Evolutionary conservation across 1,139 yeast species (phyloP).

Genomic region (Kazachstania sp.): DNA sequence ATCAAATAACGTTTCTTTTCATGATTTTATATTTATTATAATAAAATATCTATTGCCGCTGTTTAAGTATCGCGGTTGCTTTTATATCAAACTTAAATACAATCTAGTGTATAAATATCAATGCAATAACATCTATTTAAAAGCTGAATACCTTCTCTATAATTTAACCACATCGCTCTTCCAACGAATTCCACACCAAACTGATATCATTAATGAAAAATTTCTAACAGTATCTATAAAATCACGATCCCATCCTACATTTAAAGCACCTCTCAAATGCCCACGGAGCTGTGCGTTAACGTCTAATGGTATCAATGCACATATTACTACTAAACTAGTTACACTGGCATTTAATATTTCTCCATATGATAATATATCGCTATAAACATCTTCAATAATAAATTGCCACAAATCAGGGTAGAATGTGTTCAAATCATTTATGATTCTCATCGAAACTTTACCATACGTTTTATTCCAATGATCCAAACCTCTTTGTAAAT

Average conservation of each 20-base stretch:
- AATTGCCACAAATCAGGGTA: conserved; percentile 80
- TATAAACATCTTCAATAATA: conserved; percentile 67
- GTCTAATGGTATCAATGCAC: conserved; percentile 80
- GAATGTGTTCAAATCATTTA: conserved; percentile 56
- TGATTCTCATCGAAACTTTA: conserved; percentile 60
- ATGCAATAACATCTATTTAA: neutral
- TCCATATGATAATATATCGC: conserved; percentile 65
- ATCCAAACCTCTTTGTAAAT: conserved; percentile 36
- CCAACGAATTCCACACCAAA: conserved; percentile 70
- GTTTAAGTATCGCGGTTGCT: too few species aligned
- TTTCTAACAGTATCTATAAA: conserved; percentile 52
- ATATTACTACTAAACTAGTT: conserved; percentile 67
- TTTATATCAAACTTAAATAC: too few species aligned
- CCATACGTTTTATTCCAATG: conserved; percentile 72
- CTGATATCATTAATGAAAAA: conserved; percentile 55
- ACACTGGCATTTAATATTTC: conserved; percentile 56
- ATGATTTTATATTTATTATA: too few species aligned
- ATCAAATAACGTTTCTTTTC: too few species aligned
- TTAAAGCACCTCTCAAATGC: conserved; percentile 74
- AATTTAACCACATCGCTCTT: conserved; percentile 30
- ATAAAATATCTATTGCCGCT: too few species aligned
- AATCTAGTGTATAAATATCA: neutral
- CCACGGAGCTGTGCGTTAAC: conserved; percentile 90
- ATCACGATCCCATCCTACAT: conserved; percentile 61
- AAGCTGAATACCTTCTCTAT: conserved; percentile 2